Conservation (phyloP, 2,329 filamentous ascomycete species). For the Sordariomycetes sp. region DNA sequence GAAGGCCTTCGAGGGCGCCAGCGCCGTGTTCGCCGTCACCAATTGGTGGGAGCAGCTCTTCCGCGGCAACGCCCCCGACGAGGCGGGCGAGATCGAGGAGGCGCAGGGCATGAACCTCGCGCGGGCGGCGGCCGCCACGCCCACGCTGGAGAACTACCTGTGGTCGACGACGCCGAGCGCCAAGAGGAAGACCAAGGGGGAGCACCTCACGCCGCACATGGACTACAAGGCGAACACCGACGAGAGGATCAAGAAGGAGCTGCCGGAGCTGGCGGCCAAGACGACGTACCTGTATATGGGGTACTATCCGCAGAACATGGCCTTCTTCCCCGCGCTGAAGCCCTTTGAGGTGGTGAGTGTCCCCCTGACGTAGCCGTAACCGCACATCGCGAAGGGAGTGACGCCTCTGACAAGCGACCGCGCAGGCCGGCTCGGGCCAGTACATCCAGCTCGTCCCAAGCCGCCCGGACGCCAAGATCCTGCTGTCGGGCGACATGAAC, state of each 20-base stretch:
- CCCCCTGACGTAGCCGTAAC: no score
- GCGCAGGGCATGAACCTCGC: slow-evolving; percentile 29
- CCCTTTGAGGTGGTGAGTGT: slow-evolving; percentile 3
- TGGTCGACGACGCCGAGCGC: slow-evolving; percentile 32
- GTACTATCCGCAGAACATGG: slow-evolving; percentile 23
- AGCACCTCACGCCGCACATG: slow-evolving; percentile 25
- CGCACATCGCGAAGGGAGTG: no score
- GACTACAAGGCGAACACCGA: slow-evolving; percentile 29
- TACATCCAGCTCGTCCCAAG: slow-evolving; percentile 11
- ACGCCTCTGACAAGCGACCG: no score
- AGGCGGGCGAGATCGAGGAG: slow-evolving; percentile 24
- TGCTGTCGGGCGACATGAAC: slow-evolving; percentile 12
- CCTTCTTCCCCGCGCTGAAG: neutral
- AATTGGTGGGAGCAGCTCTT: slow-evolving; percentile 45
- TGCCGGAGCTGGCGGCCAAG: slow-evolving; percentile 19
- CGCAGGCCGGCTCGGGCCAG: neutral
- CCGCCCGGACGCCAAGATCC: slow-evolving; percentile 11
- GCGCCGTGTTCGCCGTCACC: slow-evolving; percentile 42
- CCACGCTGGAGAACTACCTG: slow-evolving; percentile 29
- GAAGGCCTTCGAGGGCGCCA: slow-evolving; percentile 29
- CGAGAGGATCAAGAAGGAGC: slow-evolving; percentile 21
- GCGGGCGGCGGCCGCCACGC: slow-evolving; percentile 22
- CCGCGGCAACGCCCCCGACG: slow-evolving; percentile 11
- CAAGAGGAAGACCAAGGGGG: slow-evolving; percentile 17
- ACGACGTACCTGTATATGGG: slow-evolving; percentile 27